Evolutionary conservation across 2,329 filamentous ascomycete species (phyloP).

Genomic region (Esteya vermicola): DNA sequence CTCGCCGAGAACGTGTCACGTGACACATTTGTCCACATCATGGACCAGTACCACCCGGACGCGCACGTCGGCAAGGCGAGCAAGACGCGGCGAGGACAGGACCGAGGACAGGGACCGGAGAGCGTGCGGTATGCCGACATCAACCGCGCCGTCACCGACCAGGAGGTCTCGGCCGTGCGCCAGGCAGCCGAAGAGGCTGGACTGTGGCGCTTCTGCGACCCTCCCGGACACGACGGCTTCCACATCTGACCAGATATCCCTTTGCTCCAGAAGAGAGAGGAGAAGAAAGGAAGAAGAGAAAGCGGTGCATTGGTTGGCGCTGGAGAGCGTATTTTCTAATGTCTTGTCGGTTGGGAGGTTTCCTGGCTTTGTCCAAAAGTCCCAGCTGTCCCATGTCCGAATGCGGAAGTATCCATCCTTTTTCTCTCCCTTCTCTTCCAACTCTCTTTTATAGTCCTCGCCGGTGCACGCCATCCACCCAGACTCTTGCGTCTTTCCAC

Average conservation of each 20-base stretch:
- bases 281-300: too few relatives aligned
- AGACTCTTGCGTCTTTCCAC: not conserved
- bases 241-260: conserved; percentile 24
- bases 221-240: conserved; percentile 36
- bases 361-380: too few relatives aligned
- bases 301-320: too few relatives aligned
- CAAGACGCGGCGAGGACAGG: conserved; percentile 19
- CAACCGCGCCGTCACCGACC: conserved; percentile 51
- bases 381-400: too few relatives aligned
- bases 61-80: conserved; percentile 61
- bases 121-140: conserved; percentile 58
- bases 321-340: too few relatives aligned
- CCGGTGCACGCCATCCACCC: not conserved
- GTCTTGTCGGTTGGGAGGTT: too few relatives aligned
- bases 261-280: too few relatives aligned
- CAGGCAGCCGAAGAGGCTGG: conserved; percentile 56
- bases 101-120: conserved; percentile 12
- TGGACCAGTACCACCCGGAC: conserved; percentile 76
- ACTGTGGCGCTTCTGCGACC: conserved; percentile 66
- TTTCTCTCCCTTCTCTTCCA: too few relatives aligned
- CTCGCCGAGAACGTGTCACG: conserved; percentile 57
- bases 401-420: too few relatives aligned
- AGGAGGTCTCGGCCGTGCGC: conserved; percentile 53
- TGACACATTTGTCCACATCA: conserved; percentile 71
- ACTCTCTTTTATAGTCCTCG: not conserved